These are phyloP conservation scores for Gamarada debralockiae DNA, from an alignment of 495 filamentous ascomycete genomes.

Conservation along the genomic window DNA sequence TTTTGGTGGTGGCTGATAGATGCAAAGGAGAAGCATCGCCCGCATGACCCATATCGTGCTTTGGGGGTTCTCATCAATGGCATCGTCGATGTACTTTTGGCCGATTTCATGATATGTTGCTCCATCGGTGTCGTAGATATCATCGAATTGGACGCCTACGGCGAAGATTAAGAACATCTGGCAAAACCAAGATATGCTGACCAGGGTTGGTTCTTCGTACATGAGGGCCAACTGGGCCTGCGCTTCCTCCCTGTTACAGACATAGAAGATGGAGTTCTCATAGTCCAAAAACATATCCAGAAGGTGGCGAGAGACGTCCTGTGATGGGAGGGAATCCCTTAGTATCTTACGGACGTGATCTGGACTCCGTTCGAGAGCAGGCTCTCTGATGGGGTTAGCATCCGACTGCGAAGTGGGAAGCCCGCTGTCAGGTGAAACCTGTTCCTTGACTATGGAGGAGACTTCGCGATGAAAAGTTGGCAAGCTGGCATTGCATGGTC, in stretches of 20 bases:
- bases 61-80: conserved; percentile 16
- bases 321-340: conserved; percentile 13
- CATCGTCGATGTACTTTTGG: conserved; percentile 18
- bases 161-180: conserved; percentile 19
- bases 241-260: conserved; percentile 12
- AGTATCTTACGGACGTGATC: conserved; percentile 13
- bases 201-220: conserved; percentile 9
- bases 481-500: conserved; percentile 6
- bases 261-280: conserved; percentile 18
- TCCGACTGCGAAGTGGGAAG: neutral
- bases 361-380: conserved; percentile 6
- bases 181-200: conserved; percentile 18
- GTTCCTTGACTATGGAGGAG: conserved; percentile 10
- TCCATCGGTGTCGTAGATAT: conserved; percentile 13
- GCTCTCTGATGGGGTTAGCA: conserved; percentile 2
- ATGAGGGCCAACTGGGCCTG: conserved; percentile 10
- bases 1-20: conserved; percentile 16
- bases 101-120: conserved; percentile 11
- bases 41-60: conserved; percentile 17
- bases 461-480: conserved; percentile 13
- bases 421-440: neutral
- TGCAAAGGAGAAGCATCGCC: conserved; percentile 17
- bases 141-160: conserved; percentile 16
- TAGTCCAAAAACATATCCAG: conserved; percentile 15
- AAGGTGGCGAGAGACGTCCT: conserved; percentile 7